Evolutionary conservation across 2,329 filamentous ascomycete species (phyloP), one percentile per base, ranked within the genome.

Genomic region (Alternaria arborescens): DNA sequence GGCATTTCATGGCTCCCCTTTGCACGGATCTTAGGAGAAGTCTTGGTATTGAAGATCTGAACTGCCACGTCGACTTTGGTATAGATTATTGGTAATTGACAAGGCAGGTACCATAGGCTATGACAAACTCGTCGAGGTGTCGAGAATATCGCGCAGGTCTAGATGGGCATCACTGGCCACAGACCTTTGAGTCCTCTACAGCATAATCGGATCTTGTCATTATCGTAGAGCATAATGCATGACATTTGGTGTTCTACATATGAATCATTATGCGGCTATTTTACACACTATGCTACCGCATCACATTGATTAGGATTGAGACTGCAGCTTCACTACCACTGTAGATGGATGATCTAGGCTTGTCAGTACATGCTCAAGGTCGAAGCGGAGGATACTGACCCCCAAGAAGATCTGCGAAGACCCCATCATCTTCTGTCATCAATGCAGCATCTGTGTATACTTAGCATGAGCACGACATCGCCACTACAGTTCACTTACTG

Each of bases 321-420:
- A 53, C 42, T 52, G 54, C 54, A 61, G 41, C 48, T 58, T 61
- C 7, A 61, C n/a, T 2, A 61, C 58, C 10, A 61, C 53, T 14
- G 42, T 52, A 18, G 54, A 47, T 1, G 46, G 28, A 14, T 52
- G 30, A 14, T 30, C 58, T 47, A 26, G n/a, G 28, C 26, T 34
- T 34, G 22, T 59, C 30, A 59, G 56, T 26, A 59, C 36, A 8
- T 30, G 11, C 30, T 11, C 16, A 36, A 36, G 20, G 11, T 12
- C 12, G 38, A 12, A 26, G n/a, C 26, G 42, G 26, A 43, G 18
- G 18, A 30, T 18, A 52, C 58, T 65, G 52, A 65, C 67, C 50
- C 36, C 61, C 63, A 40, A 62, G 30, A 20, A 68, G 55, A 44
- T 64, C 63, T 22, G 61, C 67, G 24, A 62, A 59, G 26, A 65